A percentile compares a stretch with the other conserved stretches of the same genome.
Conservation (phyloP, 495 filamentous ascomycete genomes). For the Penicillium angulare region DNA sequence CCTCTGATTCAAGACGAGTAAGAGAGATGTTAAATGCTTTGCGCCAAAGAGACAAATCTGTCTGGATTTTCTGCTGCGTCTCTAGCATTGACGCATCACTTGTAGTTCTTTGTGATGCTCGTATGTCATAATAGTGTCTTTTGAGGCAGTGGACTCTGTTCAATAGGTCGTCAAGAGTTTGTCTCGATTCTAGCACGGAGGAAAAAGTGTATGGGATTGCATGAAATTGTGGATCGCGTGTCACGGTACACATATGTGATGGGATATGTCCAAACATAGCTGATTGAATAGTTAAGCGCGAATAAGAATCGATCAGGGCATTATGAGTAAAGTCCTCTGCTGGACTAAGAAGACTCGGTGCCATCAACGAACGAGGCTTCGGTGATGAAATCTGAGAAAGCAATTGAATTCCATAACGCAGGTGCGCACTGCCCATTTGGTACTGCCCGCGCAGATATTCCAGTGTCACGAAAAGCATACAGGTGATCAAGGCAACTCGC, state of each 20-base stretch:
- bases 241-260: constrained; percentile 13
- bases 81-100: neutral
- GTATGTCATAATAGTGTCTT: neutral
- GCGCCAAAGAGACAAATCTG: constrained; percentile 13
- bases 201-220: constrained; percentile 11
- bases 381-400: constrained; percentile 8
- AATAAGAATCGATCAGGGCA: constrained; percentile 19
- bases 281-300: constrained; percentile 13
- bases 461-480: constrained; percentile 50
- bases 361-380: constrained; percentile 3
- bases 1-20: constrained; percentile 1
- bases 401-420: constrained; percentile 39
- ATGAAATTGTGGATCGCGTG: constrained; percentile 11
- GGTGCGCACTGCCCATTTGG: constrained; percentile 41
- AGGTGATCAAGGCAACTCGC: constrained; percentile 47
- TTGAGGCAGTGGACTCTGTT: constrained; percentile 19
- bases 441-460: constrained; percentile 51
- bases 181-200: constrained; percentile 10
- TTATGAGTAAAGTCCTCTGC: constrained; percentile 22
- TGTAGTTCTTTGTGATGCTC: neutral
- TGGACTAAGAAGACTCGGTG: constrained; percentile 7
- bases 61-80: constrained; percentile 3
- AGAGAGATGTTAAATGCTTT: constrained; percentile 12
- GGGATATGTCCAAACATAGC: constrained; percentile 23
- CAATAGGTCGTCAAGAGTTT: constrained; percentile 15